Evolutionary conservation across 2,329 filamentous ascomycete species (phyloP).

Genomic region (Fusarium tanahbumbuense): DNA sequence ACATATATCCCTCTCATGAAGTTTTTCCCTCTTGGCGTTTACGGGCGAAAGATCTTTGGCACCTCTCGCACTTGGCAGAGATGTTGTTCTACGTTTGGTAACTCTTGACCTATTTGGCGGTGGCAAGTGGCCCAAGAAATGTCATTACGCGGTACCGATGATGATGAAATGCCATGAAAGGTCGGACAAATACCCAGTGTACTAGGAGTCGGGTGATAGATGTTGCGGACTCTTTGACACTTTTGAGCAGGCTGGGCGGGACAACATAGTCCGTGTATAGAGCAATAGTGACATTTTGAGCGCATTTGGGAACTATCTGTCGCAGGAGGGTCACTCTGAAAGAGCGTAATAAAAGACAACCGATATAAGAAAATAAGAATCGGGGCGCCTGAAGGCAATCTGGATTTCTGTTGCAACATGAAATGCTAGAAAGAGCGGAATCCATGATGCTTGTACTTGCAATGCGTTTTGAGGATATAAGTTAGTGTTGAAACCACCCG

Average conservation of each 20-base stretch:
- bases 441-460: not conserved
- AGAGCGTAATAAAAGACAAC: constrained; percentile 33
- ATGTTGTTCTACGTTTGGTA: constrained; percentile 13
- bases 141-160: constrained; percentile 31
- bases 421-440: not conserved
- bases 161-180: constrained; percentile 44
- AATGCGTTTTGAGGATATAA: not conserved
- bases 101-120: constrained; percentile 21
- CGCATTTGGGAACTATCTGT: constrained; percentile 33
- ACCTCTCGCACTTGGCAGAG: constrained; percentile 38
- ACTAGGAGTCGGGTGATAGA: constrained; percentile 22
- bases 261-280: constrained; percentile 11
- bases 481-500: not conserved
- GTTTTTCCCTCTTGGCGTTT: constrained; percentile 46
- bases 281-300: constrained; percentile 35
- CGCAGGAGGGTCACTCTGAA: constrained; percentile 19
- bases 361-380: constrained; percentile 41
- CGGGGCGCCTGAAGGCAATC: constrained; percentile 16
- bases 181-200: constrained; percentile 35
- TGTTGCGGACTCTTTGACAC: constrained; percentile 18
- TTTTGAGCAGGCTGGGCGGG: constrained; percentile 21
- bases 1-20: constrained; percentile 46
- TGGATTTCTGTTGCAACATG: not conserved
- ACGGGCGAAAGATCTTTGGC: constrained; percentile 42
- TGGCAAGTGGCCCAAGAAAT: constrained; percentile 15